These are phyloP conservation scores for Camelina neglecta DNA, from an alignment of 345 rosid species.

Conservation along the genomic window DNA sequence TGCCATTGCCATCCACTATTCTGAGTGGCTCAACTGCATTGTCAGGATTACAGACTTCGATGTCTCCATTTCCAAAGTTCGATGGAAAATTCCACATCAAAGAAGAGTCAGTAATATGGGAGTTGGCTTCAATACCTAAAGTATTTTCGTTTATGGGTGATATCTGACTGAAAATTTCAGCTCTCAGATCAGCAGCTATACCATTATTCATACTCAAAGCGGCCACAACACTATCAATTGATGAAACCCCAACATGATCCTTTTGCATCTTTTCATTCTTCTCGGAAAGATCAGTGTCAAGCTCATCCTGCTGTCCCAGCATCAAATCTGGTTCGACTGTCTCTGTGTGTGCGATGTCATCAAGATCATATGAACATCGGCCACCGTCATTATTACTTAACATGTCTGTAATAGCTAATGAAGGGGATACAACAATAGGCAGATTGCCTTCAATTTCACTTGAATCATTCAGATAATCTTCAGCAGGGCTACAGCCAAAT, in stretches of 20 bases:
- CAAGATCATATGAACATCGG: conserved; percentile 35
- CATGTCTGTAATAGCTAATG: conserved; percentile 30
- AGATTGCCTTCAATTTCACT: conserved; percentile 37
- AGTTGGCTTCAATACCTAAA: conserved; percentile 38
- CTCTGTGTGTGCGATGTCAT: conserved; percentile 26
- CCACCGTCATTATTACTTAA: conserved; percentile 36
- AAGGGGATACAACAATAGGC: conserved; percentile 38
- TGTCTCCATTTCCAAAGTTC: conserved; percentile 40
- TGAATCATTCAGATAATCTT: conserved; percentile 37
- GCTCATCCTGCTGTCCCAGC: conserved; percentile 35
- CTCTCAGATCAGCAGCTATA: conserved; percentile 44
- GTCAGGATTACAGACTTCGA: conserved; percentile 41
- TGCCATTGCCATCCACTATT: conserved; percentile 46
- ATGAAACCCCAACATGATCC: conserved; percentile 28
- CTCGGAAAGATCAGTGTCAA: conserved; percentile 30
- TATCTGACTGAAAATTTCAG: conserved; percentile 34
- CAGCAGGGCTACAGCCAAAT: conserved; percentile 27
- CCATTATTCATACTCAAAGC: conserved; percentile 47
- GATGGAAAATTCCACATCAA: conserved; percentile 38
- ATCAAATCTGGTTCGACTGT: conserved; percentile 39
- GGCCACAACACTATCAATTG: conserved; percentile 29
- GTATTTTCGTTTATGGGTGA: conserved; percentile 41
- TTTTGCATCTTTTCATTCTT: conserved; percentile 37
- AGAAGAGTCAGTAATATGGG: conserved; percentile 45
- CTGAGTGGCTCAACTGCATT: conserved; percentile 43